Conservation (phyloP, 306 rosid species). For the Vigna reflexopilosa region DNA sequence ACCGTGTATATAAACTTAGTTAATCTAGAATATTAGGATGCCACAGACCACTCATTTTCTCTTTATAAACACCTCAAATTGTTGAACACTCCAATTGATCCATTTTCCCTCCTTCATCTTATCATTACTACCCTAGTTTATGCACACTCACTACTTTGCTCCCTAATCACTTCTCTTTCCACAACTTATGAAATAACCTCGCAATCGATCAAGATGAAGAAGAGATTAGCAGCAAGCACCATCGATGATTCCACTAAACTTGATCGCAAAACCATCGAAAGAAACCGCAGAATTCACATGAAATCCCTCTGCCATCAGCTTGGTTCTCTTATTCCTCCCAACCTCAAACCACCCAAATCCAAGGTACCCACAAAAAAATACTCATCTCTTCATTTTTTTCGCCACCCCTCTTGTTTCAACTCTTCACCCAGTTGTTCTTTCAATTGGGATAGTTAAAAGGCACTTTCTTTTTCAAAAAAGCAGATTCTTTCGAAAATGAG, state of each 20-base stretch:
- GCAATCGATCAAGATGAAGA: conserved; percentile 45
- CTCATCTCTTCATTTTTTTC: not conserved
- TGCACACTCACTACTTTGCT: no score
- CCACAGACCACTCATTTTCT: not conserved
- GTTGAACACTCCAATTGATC: not conserved
- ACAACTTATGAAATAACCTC: not conserved
- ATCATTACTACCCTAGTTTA: not conserved
- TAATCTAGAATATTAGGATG: no score
- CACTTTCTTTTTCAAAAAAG: not conserved
- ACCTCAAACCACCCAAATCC: conserved; percentile 48
- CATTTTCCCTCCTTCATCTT: not conserved
- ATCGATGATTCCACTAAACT: conserved; percentile 44
- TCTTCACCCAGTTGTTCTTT: no score
- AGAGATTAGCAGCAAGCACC: not conserved
- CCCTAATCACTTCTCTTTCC: not conserved
- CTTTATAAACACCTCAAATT: not conserved
- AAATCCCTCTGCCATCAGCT: conserved; percentile 72
- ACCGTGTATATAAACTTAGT: no score
- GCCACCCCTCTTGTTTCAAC: not conserved
- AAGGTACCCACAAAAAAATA: conserved; percentile 41
- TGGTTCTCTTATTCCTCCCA: conserved; percentile 64
- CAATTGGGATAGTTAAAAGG: no score
- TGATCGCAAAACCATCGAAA: conserved; percentile 74
- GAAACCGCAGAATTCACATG: conserved; percentile 76
- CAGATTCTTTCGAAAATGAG: no score